phyloP scores from a whole-genome alignment of 352 stramenopile genomes.

The Pythium scleroteichum region DNA sequence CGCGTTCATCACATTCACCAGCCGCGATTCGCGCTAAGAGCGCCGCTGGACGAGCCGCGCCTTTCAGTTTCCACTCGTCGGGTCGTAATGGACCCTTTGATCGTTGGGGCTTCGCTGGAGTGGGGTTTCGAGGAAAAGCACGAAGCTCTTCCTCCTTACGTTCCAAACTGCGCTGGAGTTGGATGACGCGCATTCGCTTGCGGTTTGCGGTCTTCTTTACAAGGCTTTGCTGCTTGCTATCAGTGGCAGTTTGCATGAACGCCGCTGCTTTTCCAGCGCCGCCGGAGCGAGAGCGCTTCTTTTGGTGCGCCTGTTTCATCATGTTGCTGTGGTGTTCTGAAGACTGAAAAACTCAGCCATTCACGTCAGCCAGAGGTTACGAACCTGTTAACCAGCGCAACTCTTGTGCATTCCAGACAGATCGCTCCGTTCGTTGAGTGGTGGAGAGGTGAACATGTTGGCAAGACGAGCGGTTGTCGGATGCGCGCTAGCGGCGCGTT shows the following conservation, averaged over 20 bases:
- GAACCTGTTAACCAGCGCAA: no score
- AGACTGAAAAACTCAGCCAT: conserved; percentile 29
- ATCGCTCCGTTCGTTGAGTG: conserved; percentile 24
- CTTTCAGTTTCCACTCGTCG: conserved; percentile 82
- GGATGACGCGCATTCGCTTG: conserved; percentile 76
- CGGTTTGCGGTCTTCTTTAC: conserved; percentile 71
- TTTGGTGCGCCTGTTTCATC: conserved; percentile 50
- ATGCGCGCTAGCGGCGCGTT: conserved; percentile 33
- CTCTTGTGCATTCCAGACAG: not conserved
- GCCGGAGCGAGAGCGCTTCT: conserved; percentile 55
- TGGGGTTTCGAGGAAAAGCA: conserved; percentile 52
- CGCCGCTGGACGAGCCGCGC: conserved; percentile 64
- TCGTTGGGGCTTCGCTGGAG: conserved; percentile 36
- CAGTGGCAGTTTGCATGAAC: conserved; percentile 60
- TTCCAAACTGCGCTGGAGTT: conserved; percentile 76
- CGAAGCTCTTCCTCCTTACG: conserved; percentile 66
- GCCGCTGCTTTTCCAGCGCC: conserved; percentile 45
- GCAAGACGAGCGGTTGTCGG: conserved; percentile 40
- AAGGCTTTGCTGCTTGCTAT: conserved; percentile 57
- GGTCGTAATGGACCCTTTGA: conserved; percentile 56
- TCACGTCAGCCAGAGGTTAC: conserved; percentile 4
- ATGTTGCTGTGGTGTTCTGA: conserved; percentile 29
- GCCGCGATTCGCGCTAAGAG: conserved; percentile 74
- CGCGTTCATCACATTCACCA: conserved; percentile 77
- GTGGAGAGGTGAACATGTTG: conserved; percentile 38